These are phyloP conservation scores for Cucurbitaria berberidis DNA, from an alignment of 2,329 filamentous ascomycete species.

Conservation along the genomic window DNA sequence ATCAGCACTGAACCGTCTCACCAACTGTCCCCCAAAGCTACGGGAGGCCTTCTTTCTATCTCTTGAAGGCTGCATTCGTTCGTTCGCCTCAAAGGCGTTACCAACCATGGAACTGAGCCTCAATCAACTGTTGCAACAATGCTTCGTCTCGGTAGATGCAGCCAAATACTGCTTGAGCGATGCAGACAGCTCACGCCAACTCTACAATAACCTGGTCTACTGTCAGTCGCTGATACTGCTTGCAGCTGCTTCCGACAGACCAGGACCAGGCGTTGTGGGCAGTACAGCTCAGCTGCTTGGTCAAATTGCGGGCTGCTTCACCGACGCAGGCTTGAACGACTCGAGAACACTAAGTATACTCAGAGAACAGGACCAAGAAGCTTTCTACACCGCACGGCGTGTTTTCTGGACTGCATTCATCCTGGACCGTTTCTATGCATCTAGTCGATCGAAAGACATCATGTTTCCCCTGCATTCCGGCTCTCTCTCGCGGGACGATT, in stretches of 20 bases:
- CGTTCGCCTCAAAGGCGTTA: conserved; percentile 37
- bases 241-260: conserved; percentile 42
- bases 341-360: conserved; percentile 29
- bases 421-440: conserved; percentile 47
- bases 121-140: conserved; percentile 38
- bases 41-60: conserved; percentile 46
- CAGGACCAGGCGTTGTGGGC: conserved; percentile 32
- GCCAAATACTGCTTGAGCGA: conserved; percentile 39
- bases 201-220: conserved; percentile 44
- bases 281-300: conserved; percentile 40
- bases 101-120: conserved; percentile 32
- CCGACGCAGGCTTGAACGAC: conserved; percentile 42
- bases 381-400: conserved; percentile 39
- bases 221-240: conserved; percentile 42
- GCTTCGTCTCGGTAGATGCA: conserved; percentile 35
- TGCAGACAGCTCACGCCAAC: conserved; percentile 33
- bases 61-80: conserved; percentile 43
- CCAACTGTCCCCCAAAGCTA: conserved; percentile 42
- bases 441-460: conserved; percentile 41
- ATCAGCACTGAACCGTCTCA: conserved; percentile 41
- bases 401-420: conserved; percentile 47
- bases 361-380: conserved; percentile 40
- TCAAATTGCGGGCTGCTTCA: conserved; percentile 39
- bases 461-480: conserved; percentile 40
- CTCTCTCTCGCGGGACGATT: conserved; percentile 41